Percentiles rank a stretch among this genome's conserved stretches.
Conservation (phyloP, 371 early-diverging fungal species). For the Mucor piriformis region DNA sequence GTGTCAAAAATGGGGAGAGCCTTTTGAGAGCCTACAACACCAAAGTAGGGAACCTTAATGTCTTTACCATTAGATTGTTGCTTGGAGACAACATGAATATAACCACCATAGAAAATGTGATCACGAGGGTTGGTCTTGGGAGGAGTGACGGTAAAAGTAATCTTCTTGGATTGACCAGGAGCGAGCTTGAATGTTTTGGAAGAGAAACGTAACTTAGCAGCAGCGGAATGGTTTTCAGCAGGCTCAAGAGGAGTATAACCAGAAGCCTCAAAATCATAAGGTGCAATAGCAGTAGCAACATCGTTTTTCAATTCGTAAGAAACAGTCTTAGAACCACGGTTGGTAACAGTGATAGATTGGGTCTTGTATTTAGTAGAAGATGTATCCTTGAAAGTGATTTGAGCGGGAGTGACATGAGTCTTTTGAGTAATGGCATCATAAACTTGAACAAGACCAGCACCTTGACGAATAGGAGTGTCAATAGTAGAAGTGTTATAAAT, state of each 20-base stretch:
- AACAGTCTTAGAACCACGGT: slow-evolving; percentile 53
- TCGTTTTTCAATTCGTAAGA: slow-evolving; percentile 52
- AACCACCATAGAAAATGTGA: slow-evolving; percentile 44
- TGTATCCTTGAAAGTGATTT: slow-evolving; percentile 71
- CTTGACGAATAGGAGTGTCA: slow-evolving; percentile 55
- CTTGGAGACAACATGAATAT: slow-evolving; percentile 26
- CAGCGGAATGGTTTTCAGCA: slow-evolving; percentile 24
- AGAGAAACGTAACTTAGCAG: slow-evolving; percentile 42
- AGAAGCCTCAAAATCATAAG: slow-evolving; percentile 32
- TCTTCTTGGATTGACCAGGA: slow-evolving; percentile 43
- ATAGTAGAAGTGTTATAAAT: slow-evolving; percentile 11
- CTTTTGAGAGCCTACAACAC: slow-evolving; percentile 51
- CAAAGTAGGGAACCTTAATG: slow-evolving; percentile 58
- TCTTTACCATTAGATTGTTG: slow-evolving; percentile 23
- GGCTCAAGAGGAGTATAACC: slow-evolving; percentile 39
- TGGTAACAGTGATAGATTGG: slow-evolving; percentile 57
- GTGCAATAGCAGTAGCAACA: slow-evolving; percentile 42
- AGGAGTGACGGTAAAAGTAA: slow-evolving; percentile 48
- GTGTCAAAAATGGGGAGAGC: slow-evolving; percentile 36
- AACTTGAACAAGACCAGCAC: slow-evolving; percentile 76
- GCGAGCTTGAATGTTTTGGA: slow-evolving; percentile 34
- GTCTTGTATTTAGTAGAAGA: slow-evolving; percentile 34
- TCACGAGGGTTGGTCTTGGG: slow-evolving; percentile 44
- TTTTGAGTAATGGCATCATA: slow-evolving; percentile 59
- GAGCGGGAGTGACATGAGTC: slow-evolving; percentile 60